phyloP scores from a whole-genome alignment of 306 rosid species.

The Glycine soja region DNA sequence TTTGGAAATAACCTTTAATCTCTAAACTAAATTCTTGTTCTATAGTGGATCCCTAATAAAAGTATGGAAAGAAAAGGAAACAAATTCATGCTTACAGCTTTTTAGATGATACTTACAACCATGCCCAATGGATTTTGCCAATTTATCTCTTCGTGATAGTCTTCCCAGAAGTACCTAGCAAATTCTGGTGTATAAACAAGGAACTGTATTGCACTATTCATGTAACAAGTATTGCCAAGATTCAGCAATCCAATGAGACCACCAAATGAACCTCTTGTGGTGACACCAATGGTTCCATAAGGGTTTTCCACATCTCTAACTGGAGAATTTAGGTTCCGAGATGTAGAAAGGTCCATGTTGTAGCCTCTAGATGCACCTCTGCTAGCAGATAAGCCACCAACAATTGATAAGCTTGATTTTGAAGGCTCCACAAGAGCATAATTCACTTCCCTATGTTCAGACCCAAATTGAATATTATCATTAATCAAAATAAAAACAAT shows the following conservation, averaged over 20 bases:
- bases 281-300: constrained; percentile 70
- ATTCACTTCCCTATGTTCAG: constrained; percentile 74
- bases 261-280: constrained; percentile 88
- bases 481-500: constrained; percentile 47
- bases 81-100: constrained; percentile 40
- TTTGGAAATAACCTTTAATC: constrained; percentile 4
- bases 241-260: constrained; percentile 94
- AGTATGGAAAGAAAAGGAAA: constrained; percentile 44
- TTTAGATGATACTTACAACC: constrained; percentile 84
- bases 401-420: constrained; percentile 78
- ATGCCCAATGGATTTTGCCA: constrained; percentile 95
- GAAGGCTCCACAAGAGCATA: constrained; percentile 80
- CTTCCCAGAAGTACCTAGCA: constrained; percentile 89
- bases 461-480: constrained; percentile 67
- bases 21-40: constrained; percentile 35
- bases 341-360: constrained; percentile 63
- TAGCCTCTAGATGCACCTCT: constrained; percentile 73
- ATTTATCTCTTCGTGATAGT: constrained; percentile 95
- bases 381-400: constrained; percentile 85
- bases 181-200: constrained; percentile 98
- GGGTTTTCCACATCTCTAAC: constrained; percentile 76
- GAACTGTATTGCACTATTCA: constrained; percentile 96
- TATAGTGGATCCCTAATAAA: constrained; percentile 20
- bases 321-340: constrained; percentile 62
- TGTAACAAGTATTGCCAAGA: too few species aligned